A percentile compares a stretch with the other conserved stretches of the same genome.
phyloP scores from a whole-genome alignment of 108 stramenopile genomes.

The Phaeodactylum tricornutum region DNA sequence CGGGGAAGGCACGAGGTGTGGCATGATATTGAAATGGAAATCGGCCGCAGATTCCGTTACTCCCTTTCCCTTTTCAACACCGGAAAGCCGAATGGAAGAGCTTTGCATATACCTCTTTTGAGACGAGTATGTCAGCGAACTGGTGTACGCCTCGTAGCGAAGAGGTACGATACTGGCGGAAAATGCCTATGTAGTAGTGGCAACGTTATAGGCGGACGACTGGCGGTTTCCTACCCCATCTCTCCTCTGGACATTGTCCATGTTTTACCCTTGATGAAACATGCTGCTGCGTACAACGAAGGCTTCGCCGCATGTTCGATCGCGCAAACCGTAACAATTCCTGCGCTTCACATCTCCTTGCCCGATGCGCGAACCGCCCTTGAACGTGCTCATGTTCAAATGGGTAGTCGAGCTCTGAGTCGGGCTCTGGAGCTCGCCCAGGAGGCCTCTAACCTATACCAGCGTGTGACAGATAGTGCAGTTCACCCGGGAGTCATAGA shows the following conservation, averaged over 20 bases:
- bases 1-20: slow-evolving; percentile 50
- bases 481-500: slow-evolving; percentile 63
- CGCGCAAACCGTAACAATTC: slow-evolving; percentile 23
- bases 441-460: slow-evolving; percentile 67
- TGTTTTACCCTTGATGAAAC: slow-evolving; percentile 87
- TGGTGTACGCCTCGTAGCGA: slow-evolving; percentile 75
- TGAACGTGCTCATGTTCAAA: slow-evolving; percentile 57
- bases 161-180: slow-evolving; percentile 54
- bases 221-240: slow-evolving; percentile 61
- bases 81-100: slow-evolving; percentile 17
- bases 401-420: slow-evolving; percentile 34
- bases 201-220: slow-evolving; percentile 21
- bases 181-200: slow-evolving; percentile 54
- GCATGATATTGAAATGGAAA: slow-evolving; percentile 68
- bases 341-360: slow-evolving; percentile 63
- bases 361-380: slow-evolving; percentile 68
- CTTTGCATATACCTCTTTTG: slow-evolving; percentile 54
- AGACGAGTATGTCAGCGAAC: slow-evolving; percentile 84
- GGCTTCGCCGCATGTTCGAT: slow-evolving; percentile 58
- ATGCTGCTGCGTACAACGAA: slow-evolving; percentile 58
- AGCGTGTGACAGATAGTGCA: slow-evolving; percentile 63
- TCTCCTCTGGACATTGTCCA: slow-evolving; percentile 74
- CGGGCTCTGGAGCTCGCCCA: slow-evolving; percentile 70
- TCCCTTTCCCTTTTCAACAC: slow-evolving; percentile 55
- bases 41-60: slow-evolving; percentile 67